phyloP scores from a whole-genome alignment of 1,284 basidiomycete species.

The Leccinum solheimii region DNA sequence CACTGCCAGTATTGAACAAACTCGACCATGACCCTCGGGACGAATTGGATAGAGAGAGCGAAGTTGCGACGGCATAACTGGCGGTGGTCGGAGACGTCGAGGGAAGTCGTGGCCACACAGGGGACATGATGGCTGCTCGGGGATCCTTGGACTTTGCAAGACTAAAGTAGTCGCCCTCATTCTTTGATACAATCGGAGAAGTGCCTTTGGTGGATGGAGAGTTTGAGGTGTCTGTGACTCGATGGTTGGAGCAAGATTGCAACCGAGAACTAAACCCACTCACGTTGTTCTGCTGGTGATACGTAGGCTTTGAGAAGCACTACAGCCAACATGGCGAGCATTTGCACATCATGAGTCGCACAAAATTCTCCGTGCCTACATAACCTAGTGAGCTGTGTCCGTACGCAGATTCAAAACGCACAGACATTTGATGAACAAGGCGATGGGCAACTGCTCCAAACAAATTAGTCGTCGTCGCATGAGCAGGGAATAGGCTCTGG shows the following conservation, averaged over 20 bases:
- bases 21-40: conserved; percentile 77
- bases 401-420: conserved; percentile 12
- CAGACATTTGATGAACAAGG: conserved; percentile 49
- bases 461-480: conserved; percentile 19
- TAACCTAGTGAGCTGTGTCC: conserved; percentile 11
- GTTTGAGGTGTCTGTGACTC: conserved; percentile 3
- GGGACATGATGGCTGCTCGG: conserved; percentile 31
- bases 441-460: conserved; percentile 34
- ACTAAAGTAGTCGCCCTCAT: conserved; percentile 50
- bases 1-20: conserved; percentile 60
- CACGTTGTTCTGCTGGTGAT: conserved; percentile 30
- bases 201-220: conserved; percentile 23
- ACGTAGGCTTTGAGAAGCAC: conserved; percentile 55
- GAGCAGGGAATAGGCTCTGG: conserved; percentile 48
- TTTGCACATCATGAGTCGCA: conserved; percentile 72
- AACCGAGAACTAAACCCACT: conserved; percentile 3
- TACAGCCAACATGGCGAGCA: conserved; percentile 77
- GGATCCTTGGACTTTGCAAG: conserved; percentile 39
- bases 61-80: conserved; percentile 35
- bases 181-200: conserved; percentile 21
- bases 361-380: conserved; percentile 66
- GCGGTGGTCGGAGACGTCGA: conserved; percentile 38
- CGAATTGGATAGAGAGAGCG: conserved; percentile 47
- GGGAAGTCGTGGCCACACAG: conserved; percentile 37
- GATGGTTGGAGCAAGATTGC: background rate